Evolutionary conservation across 169 alveolate species (phyloP).

Genomic region (Cyclospora cayetanensis): DNA sequence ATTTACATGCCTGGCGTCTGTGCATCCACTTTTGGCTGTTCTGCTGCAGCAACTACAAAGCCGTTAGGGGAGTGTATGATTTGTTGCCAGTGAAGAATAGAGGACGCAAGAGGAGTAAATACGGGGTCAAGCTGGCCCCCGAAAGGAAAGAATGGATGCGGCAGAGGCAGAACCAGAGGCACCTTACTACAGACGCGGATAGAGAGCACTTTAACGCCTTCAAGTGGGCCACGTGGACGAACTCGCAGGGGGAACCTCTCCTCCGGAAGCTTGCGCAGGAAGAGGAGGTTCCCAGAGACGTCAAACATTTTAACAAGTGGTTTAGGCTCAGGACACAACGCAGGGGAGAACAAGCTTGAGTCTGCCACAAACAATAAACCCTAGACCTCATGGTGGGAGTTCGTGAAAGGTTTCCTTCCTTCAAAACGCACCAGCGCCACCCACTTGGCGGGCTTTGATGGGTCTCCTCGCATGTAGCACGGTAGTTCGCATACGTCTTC

Average conservation of each 20-base stretch:
- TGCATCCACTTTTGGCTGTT: background rate
- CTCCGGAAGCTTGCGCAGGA: background rate
- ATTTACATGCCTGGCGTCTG: background rate
- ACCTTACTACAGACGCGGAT: slow-evolving; percentile 24
- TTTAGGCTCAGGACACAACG: slow-evolving; percentile 25
- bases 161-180: slow-evolving; percentile 44
- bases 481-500: too few relatives aligned
- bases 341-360: background rate
- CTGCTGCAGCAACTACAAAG: slow-evolving; percentile 81
- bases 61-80: slow-evolving; percentile 86
- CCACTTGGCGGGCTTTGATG: too few relatives aligned
- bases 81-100: slow-evolving; percentile 87
- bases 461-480: too few relatives aligned
- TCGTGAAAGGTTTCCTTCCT: too few relatives aligned
- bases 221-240: slow-evolving; percentile 66
- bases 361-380: background rate
- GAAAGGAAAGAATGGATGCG: slow-evolving; percentile 62
- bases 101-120: slow-evolving; percentile 24
- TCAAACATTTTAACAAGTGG: slow-evolving; percentile 23
- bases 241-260: background rate
- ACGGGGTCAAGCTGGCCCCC: slow-evolving; percentile 63
- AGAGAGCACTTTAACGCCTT: slow-evolving; percentile 48
- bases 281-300: slow-evolving; percentile 28
- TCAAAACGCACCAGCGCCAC: too few relatives aligned
- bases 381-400: background rate